phyloP scores from a whole-genome alignment of 306 rosid genomes.

The Medicago truncatula region MtrunA17r5.0-ANR NC_053043.1:22969501-22970000 shows the following conservation, averaged over 20 bases:
- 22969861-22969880: neutral
- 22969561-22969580: constrained; percentile 69
- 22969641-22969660: no score
- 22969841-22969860: neutral
- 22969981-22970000: no score
- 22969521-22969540: constrained; percentile 47
- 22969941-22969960: no score
- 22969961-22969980: no score
- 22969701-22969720: no score
- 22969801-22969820: neutral
- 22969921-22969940: neutral
- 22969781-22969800: neutral
- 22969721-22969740: no score
- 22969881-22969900: neutral
- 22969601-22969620: no score
- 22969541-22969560: constrained; percentile 58
- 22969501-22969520: constrained; percentile 52
- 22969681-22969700: no score
- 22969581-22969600: constrained; percentile 89
- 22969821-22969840: neutral
- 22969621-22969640: no score
- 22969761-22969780: no score
- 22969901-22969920: neutral
- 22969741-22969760: no score
- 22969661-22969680: no score